Base-by-base conservation (phyloP, 2,329 filamentous ascomycete genomes). In the Diplodia scrobiculata region DNA sequence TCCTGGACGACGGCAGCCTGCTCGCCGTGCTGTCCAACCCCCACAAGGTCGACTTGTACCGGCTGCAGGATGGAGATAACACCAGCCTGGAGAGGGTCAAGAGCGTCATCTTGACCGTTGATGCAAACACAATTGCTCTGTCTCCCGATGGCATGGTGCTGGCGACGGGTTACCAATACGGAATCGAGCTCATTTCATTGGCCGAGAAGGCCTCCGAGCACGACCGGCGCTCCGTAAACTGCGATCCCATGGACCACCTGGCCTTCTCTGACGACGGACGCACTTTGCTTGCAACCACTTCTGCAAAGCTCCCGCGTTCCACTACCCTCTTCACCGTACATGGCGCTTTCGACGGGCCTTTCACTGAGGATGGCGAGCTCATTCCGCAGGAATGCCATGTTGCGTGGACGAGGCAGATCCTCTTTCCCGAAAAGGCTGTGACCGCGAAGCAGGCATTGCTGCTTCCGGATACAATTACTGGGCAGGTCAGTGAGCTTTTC, bases 11-110 rank as follows among this genome's bases (percentile, higher is more conserved):
- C 76, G 91, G 89, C 17, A 86, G 85, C 11, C 79, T 91, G 11
- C 82, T 97, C 36, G 92, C 91, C 0, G 91, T 97, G 5, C 81
- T 95, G 55, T 92, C 91, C 29, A 91, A 86, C 5, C 89, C 91
- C 69, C 90, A 93, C 79, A 90, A 93, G 75, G 89, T 96, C 68
- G 91, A 96, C 72, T 78, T 97, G n/a, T 97, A 96, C 76, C 86
- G 90, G 71, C 82, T 97, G 27, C 73, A 75, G 27, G 73, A 73
- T 63, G 72, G 77, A 65, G 72, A 72, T 25, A 71, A 73, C 29
- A 80, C 81, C 3, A 76, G 83, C 64, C 88, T 89, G 52, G 90
- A 89, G 17, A 88, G 86, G 72, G 85, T 90, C 68, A 85, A 89
- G 73, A 89, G 89, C 36, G 84, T 97, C 66, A 85, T 90, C 53